phyloP scores from a whole-genome alignment of 2,329 filamentous ascomycete species.

The Paecilomyces dactylethromorphus region DNA sequence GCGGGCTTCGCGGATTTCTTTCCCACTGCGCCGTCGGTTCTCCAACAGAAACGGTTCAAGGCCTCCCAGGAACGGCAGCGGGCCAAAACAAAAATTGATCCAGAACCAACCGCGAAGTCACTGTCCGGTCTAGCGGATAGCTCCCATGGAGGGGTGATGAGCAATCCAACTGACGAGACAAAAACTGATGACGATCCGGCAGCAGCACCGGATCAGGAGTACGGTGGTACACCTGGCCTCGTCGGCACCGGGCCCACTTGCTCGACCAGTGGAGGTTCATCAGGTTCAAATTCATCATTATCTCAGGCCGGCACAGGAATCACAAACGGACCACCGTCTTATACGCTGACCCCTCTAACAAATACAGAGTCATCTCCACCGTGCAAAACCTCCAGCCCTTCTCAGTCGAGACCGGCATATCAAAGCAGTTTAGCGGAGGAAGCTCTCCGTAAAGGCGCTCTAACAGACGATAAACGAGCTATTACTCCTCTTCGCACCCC shows the following conservation, averaged over 20 bases:
- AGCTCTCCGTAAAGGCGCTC: constrained; percentile 21
- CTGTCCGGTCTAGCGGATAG: constrained; percentile 6
- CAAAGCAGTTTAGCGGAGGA: constrained; percentile 22
- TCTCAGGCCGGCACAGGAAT: constrained; percentile 49
- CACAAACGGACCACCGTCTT: constrained; percentile 45
- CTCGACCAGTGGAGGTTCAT: constrained; percentile 65
- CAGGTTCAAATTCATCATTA: constrained; percentile 58
- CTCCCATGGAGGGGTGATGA: constrained; percentile 2
- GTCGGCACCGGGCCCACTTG: constrained; percentile 67
- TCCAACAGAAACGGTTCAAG: constrained; percentile 43
- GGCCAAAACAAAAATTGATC: constrained; percentile 39
- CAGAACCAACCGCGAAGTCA: constrained; percentile 13
- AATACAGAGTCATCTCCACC: constrained; percentile 60
- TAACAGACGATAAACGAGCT: constrained; percentile 22
- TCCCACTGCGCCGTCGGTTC: constrained; percentile 65
- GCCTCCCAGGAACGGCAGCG: constrained; percentile 55
- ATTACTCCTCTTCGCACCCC: constrained; percentile 38
- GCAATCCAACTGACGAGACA: constrained; percentile 6
- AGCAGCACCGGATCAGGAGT: constrained; percentile 8
- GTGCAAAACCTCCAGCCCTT: constrained; percentile 51
- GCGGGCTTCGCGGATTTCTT: constrained; percentile 84
- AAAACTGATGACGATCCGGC: constrained; percentile 6
- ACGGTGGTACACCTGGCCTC: constrained; percentile 25
- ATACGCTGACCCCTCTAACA: constrained; percentile 59
- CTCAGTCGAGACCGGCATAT: constrained; percentile 30